Evolutionary conservation across 2,329 filamentous ascomycete species (phyloP).

Genomic region (Cladosporium oxysporum): DNA sequence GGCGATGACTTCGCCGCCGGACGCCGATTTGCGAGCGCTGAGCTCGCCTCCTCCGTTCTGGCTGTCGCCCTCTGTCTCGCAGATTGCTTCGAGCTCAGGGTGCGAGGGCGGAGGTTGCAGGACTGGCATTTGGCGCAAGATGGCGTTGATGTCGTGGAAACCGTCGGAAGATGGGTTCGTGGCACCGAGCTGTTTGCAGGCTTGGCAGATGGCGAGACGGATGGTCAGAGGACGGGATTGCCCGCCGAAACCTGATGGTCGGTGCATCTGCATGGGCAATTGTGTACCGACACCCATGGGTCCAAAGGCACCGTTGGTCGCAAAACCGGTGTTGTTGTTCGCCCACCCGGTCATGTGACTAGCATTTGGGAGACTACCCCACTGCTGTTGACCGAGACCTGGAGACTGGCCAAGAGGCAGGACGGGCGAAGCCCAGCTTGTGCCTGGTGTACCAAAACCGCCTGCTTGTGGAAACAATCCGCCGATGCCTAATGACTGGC

Average conservation of each 20-base stretch:
- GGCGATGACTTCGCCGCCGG: constrained; percentile 37
- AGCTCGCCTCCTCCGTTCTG: constrained; percentile 92
- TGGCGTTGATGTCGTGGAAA: constrained; percentile 68
- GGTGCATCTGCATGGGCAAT: constrained; percentile 47
- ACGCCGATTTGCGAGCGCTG: constrained; percentile 55
- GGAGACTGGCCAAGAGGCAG: constrained; percentile 40
- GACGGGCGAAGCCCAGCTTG: constrained; percentile 46
- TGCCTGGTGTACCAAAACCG: constrained; percentile 33
- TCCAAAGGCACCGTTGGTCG: constrained; percentile 51
- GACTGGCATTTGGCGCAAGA: constrained; percentile 64
- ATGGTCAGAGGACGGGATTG: constrained; percentile 63
- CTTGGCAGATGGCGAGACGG: constrained; percentile 73
- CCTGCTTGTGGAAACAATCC: constrained; percentile 31
- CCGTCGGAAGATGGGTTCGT: constrained; percentile 48
- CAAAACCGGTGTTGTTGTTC: constrained; percentile 42
- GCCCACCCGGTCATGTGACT: constrained; percentile 26
- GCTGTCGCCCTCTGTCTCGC: constrained; percentile 83
- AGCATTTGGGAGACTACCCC: constrained; percentile 42
- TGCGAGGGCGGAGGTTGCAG: constrained; percentile 58
- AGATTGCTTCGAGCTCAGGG: constrained; percentile 77
- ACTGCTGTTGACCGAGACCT: constrained; percentile 38
- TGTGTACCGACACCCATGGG: constrained; percentile 41
- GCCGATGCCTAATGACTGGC: constrained; percentile 18
- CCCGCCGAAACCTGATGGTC: constrained; percentile 25
- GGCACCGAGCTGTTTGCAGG: constrained; percentile 65